Percentiles rank a stretch among this genome's conserved stretches.
These are phyloP conservation scores for Patellifolia procumbens DNA, from an alignment of 179 eudicot genomes.

Conservation along the genomic window DNA sequence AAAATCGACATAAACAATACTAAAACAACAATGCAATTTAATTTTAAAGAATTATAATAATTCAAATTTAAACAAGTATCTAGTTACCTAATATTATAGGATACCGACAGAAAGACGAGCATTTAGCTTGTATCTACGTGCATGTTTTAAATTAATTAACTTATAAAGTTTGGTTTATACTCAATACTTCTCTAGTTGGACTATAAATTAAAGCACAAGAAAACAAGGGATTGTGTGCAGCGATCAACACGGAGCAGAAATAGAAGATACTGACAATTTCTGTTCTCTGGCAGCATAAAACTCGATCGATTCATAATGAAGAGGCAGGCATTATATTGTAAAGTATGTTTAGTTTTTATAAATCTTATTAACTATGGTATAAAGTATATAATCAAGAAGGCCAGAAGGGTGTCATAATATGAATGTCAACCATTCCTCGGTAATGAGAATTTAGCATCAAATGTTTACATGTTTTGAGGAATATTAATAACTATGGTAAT, in stretches of 20 bases:
- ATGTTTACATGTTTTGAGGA: constrained; percentile 46
- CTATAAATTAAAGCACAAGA: constrained; percentile 28
- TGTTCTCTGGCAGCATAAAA: constrained; percentile 34
- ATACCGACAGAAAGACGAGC: constrained; percentile 37
- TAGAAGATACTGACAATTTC: constrained; percentile 41
- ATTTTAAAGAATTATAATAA: not conserved
- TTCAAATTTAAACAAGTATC: not conserved
- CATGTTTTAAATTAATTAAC: constrained; percentile 27
- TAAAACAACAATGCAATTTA: not conserved
- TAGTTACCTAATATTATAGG: not conserved
- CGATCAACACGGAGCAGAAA: constrained; percentile 44
- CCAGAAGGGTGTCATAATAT: constrained; percentile 21
- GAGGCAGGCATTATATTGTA: constrained; percentile 32
- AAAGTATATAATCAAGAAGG: not conserved
- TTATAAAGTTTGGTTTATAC: not conserved
- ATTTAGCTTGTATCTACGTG: constrained; percentile 36
- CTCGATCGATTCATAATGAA: constrained; percentile 31
- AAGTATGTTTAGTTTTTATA: not conserved
- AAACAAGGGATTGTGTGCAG: constrained; percentile 37
- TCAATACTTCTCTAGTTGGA: not conserved
- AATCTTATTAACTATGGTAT: not conserved
- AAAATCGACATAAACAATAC: not conserved
- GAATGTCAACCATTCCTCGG: constrained; percentile 56
- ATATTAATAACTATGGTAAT: not conserved
- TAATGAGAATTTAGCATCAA: constrained; percentile 42